Percentiles rank a stretch among this genome's conserved stretches.
phyloP scores from a whole-genome alignment of 495 filamentous ascomycete species.

The Venustampulla echinocandica region DNA sequence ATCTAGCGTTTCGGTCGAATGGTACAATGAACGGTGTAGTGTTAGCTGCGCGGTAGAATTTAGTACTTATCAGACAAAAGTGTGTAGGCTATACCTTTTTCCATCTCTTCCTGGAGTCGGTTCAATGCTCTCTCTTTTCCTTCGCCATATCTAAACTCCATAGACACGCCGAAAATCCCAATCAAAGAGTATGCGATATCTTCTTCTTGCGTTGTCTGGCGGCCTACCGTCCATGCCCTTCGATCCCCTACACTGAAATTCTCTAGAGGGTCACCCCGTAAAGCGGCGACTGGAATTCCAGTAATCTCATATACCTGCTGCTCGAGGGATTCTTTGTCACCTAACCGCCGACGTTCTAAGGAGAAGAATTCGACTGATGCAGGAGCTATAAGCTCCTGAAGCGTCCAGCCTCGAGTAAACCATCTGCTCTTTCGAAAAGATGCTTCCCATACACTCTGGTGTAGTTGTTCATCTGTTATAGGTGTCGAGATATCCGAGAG shows the following conservation, averaged over 20 bases:
- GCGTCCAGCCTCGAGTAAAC: no score
- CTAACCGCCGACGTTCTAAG: slow-evolving; percentile 20
- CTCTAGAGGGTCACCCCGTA: slow-evolving; percentile 7
- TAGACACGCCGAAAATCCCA: slow-evolving; percentile 24
- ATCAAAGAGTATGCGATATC: slow-evolving; percentile 25
- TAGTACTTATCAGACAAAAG: slow-evolving; percentile 12
- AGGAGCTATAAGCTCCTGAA: no score
- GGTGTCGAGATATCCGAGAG: no score
- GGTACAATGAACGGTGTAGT: slow-evolving; percentile 15
- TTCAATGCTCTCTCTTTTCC: slow-evolving; percentile 22
- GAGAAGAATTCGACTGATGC: slow-evolving; percentile 27
- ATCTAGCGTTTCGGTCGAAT: slow-evolving; percentile 12
- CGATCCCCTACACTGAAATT: slow-evolving; percentile 14
- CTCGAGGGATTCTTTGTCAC: slow-evolving; percentile 22
- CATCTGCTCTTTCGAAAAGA: slow-evolving; percentile 11
- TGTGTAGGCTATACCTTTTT: slow-evolving; percentile 10
- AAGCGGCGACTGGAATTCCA: slow-evolving; percentile 5
- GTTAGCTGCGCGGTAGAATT: slow-evolving; percentile 9
- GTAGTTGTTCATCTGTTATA: neutral
- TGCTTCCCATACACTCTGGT: slow-evolving; percentile 12
- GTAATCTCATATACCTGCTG: slow-evolving; percentile 11
- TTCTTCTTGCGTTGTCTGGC: slow-evolving; percentile 21
- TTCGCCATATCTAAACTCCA: slow-evolving; percentile 28
- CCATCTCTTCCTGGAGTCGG: slow-evolving; percentile 26
- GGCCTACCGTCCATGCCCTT: slow-evolving; percentile 22